Evolutionary conservation across 257 asterid genomes (phyloP).

Genomic region (Przewalskia tangutica): DNA sequence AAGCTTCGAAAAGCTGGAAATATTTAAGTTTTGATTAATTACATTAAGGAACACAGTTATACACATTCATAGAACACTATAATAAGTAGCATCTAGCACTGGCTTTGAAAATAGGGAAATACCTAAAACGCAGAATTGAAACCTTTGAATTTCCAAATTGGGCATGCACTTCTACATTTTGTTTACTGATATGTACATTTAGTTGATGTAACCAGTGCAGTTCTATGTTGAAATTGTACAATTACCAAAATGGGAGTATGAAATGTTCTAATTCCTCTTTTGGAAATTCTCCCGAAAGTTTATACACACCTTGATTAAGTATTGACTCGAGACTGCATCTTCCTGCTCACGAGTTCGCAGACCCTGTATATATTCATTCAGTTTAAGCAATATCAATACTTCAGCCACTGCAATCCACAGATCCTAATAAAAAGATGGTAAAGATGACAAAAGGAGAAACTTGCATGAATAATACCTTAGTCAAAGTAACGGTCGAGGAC

Average conservation of each 20-base stretch:
- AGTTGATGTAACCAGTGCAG: neutral
- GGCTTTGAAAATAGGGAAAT: neutral
- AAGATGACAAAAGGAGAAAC: constrained; percentile 4
- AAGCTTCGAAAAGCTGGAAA: neutral
- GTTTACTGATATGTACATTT: neutral
- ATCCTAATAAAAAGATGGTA: neutral
- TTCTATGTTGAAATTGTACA: neutral
- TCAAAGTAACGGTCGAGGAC: constrained; percentile 62
- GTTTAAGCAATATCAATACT: constrained; percentile 1
- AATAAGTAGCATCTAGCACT: neutral
- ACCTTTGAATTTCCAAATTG: neutral
- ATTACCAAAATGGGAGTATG: neutral
- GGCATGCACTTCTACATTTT: neutral
- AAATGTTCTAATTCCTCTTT: neutral
- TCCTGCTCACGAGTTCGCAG: constrained; percentile 86
- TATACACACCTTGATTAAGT: constrained; percentile 56
- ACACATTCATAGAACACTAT: neutral
- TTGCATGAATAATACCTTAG: constrained; percentile 47
- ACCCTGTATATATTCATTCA: constrained; percentile 40
- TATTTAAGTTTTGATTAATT: neutral
- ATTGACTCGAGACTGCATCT: constrained; percentile 81
- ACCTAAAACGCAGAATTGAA: neutral
- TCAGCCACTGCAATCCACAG: constrained; percentile 4
- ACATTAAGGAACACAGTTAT: neutral
- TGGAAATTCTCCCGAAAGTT: neutral